Percentiles rank a stretch among this genome's conserved stretches.
phyloP scores from a whole-genome alignment of 108 stramenopile genomes.

The Skeletonema potamos region DNA sequence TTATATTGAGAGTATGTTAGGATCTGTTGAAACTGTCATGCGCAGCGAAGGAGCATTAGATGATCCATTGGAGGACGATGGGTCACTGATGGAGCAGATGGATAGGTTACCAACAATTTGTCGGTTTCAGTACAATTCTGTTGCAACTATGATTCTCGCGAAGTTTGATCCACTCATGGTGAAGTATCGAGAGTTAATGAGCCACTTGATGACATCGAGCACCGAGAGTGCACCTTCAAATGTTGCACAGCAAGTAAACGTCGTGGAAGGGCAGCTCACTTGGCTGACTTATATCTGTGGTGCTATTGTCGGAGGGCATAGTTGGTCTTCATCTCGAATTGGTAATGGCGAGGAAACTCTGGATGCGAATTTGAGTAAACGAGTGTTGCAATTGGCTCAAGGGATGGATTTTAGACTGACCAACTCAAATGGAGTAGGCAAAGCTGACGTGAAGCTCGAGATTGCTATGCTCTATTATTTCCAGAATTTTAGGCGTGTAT shows the following conservation, averaged over 20 bases:
- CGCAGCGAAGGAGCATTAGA: constrained; percentile 86
- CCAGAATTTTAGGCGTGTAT: constrained; percentile 89
- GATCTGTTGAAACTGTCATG: constrained; percentile 86
- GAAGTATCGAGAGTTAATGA: constrained; percentile 79
- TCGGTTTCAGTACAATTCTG: constrained; percentile 88
- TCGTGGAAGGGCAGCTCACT: constrained; percentile 93
- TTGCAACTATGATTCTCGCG: constrained; percentile 77
- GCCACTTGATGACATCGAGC: constrained; percentile 53
- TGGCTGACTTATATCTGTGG: constrained; percentile 96
- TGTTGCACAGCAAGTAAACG: constrained; percentile 68
- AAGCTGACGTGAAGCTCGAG: constrained; percentile 80
- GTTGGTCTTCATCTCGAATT: constrained; percentile 87
- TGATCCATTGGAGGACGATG: constrained; percentile 95
- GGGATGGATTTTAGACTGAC: constrained; percentile 86
- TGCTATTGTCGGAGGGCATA: constrained; percentile 90
- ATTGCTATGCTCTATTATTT: constrained; percentile 86
- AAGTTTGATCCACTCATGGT: constrained; percentile 91
- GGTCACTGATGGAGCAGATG: constrained; percentile 93
- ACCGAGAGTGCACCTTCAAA: constrained; percentile 77
- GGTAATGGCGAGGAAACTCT: constrained; percentile 91
- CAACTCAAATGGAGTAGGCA: constrained; percentile 77
- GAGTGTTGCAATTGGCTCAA: constrained; percentile 88
- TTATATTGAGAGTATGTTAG: constrained; percentile 96
- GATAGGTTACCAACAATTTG: constrained; percentile 94
- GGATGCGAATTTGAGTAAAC: constrained; percentile 90